These are phyloP conservation scores for Vitis cinerea DNA, from an alignment of 164 flowering plant genomes.

Conservation along the genomic window DNA sequence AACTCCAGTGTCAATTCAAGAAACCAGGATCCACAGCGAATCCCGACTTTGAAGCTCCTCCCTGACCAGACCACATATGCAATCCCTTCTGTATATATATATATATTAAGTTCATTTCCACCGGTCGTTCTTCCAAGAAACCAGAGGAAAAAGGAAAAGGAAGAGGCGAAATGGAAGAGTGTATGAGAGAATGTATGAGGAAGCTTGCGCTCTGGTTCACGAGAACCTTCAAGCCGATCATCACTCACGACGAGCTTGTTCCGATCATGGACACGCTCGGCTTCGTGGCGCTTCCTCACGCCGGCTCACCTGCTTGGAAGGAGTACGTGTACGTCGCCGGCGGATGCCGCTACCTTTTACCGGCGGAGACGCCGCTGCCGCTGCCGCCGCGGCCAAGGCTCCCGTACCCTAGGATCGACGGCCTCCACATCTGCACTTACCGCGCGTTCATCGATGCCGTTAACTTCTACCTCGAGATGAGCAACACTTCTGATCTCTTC, in stretches of 20 bases:
- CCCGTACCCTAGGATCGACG: slow-evolving; percentile 67
- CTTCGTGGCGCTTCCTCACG: slow-evolving; percentile 33
- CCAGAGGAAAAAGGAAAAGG: background rate
- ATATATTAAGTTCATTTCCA: no score
- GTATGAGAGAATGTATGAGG: slow-evolving; percentile 41
- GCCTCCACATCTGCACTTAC: slow-evolving; percentile 56
- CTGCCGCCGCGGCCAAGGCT: slow-evolving; percentile 41
- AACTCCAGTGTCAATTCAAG: no score
- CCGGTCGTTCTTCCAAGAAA: background rate
- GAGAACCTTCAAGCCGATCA: slow-evolving; percentile 55
- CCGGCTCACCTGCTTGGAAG: slow-evolving; percentile 26
- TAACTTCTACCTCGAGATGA: slow-evolving; percentile 39
- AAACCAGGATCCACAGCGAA: no score
- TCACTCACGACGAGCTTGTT: slow-evolving; percentile 70
- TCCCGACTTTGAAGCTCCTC: no score
- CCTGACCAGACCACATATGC: no score
- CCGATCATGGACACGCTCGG: slow-evolving; percentile 59
- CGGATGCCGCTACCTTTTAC: slow-evolving; percentile 5
- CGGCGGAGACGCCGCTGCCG: slow-evolving; percentile 17
- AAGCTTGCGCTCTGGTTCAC: slow-evolving; percentile 71
- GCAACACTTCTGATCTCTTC: slow-evolving; percentile 53
- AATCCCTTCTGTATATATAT: no score
- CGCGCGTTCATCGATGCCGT: slow-evolving; percentile 63
- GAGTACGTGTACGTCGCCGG: slow-evolving; percentile 42
- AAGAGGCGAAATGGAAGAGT: slow-evolving; percentile 18